A percentile compares a stretch with the other conserved stretches of the same genome.
Evolutionary conservation across 2,329 filamentous ascomycete genomes (phyloP).

Genomic region (Macrophomina pseudophaseolina): DNA sequence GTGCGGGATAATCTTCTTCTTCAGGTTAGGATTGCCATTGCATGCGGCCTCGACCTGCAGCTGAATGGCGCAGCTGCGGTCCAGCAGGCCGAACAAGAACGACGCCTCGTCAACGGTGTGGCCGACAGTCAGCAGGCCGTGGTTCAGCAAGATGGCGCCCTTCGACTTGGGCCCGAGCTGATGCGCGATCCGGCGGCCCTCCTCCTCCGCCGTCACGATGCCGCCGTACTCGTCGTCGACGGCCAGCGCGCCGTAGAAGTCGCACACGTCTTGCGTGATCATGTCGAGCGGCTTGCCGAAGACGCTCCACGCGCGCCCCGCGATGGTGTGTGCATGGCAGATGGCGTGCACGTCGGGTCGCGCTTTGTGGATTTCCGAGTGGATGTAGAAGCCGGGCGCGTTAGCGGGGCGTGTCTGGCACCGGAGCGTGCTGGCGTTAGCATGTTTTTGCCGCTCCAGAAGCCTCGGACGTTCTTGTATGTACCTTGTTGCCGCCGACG

Average conservation of each 20-base stretch:
- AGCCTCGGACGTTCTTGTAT: not conserved
- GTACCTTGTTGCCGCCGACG: constrained; percentile 62
- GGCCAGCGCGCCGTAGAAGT: constrained; percentile 66
- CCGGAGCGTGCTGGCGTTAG: not conserved
- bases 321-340: constrained; percentile 69
- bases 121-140: constrained; percentile 74
- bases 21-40: not conserved
- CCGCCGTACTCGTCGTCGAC: constrained; percentile 70
- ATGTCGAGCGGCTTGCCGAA: constrained; percentile 71
- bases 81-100: constrained; percentile 71
- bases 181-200: constrained; percentile 67
- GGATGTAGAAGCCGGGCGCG: constrained; percentile 71
- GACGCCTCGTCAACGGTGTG: constrained; percentile 75
- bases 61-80: constrained; percentile 71
- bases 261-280: constrained; percentile 70
- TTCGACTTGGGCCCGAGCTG: constrained; percentile 66
- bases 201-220: constrained; percentile 65
- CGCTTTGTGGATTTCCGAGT: constrained; percentile 69
- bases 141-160: constrained; percentile 71
- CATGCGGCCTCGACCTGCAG: constrained; percentile 68
- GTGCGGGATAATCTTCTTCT: constrained; percentile 1
- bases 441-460: not conserved
- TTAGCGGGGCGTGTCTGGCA: constrained; percentile 61
- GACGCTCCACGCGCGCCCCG: constrained; percentile 70
- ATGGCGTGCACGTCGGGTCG: constrained; percentile 68